Base-by-base conservation (phyloP, 148 eudicot species). In the Fagopyrum esculentum region DNA sequence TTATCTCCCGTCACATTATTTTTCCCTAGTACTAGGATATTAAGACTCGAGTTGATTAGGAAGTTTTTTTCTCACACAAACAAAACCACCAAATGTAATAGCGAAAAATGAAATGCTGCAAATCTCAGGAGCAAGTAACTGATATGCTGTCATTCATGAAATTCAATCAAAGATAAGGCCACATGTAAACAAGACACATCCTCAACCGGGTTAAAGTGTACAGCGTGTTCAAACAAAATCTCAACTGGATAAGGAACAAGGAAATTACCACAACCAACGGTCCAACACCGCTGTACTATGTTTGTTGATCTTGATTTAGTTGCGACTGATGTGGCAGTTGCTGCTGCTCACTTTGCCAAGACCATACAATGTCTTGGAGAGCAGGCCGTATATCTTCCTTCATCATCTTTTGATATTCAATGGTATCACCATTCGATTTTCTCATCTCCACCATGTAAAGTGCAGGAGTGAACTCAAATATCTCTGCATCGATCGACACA, bases 401-500 rank as follows among this genome's bases (percentile, higher is more conserved):
- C 10, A 89, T 69, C 56, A 87, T 60, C 79, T 85, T 87, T 76
- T 85, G 85, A 78, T 89, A 92, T 78, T 92, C 94, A 15, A 86
- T 19, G 13, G 92, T 88, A 77, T 92, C 97, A 50, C 97, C 97
- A 52, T 76, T 76, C 19, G 85, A 85, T 87, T 92, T 92, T 80
- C 87, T 86, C 84, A 92, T 74, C 72, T 92, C 94, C 51, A 89
- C 89, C 83, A 92, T 69, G 75, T 86, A 83, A 30, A 92, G 80
- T 9, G 77, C 78, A 13, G 87, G 84, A 44, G 90, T 76, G 57
- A 92, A 79, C 80, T 83, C 88, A 59, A 88, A 92, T 54, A 92
- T 92, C 86, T 92, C 97, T 5, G 91, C 88, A 84, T 92, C 92
- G 29, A 92, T 82, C 4, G 94, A 80, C 80, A 92, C 55, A 0